phyloP scores from a whole-genome alignment of 192 early-diverging fungal genomes.

The Gonapodya prolifera region DNA sequence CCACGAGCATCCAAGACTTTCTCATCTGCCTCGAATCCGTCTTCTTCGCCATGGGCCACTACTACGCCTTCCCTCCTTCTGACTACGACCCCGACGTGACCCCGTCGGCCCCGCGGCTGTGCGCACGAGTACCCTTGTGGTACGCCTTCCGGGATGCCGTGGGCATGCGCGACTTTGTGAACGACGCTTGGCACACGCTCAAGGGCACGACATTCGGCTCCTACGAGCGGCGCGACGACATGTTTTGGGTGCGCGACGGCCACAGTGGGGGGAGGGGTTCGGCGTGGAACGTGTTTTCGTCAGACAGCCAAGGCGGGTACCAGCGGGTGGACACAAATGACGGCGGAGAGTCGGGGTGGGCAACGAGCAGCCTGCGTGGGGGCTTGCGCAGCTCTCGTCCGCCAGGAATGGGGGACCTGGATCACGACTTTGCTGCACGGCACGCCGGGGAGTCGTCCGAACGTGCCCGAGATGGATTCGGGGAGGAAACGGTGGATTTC shows the following conservation, averaged over 20 bases:
- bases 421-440: background rate
- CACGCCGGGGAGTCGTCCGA: background rate
- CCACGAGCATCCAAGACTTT: constrained; percentile 76
- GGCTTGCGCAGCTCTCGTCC: background rate
- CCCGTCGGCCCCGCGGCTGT: constrained; percentile 14
- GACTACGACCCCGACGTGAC: constrained; percentile 56
- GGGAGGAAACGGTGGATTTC: background rate
- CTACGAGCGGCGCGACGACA: background rate
- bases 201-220: constrained; percentile 52
- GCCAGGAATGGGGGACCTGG: background rate
- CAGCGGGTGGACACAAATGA: background rate
- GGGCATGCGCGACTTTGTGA: constrained; percentile 69
- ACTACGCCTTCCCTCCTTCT: constrained; percentile 64
- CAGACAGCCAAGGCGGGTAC: background rate
- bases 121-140: constrained; percentile 56
- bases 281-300: background rate
- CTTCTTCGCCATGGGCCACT: constrained; percentile 63
- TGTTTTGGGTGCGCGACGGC: background rate
- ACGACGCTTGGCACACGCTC: constrained; percentile 67
- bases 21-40: constrained; percentile 89
- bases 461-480: background rate
- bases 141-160: constrained; percentile 70
- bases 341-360: background rate
- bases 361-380: background rate
- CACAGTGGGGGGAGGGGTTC: background rate